phyloP scores from a whole-genome alignment of 768 basidiomycete genomes.

The Neoboletus magnificus region DNA sequence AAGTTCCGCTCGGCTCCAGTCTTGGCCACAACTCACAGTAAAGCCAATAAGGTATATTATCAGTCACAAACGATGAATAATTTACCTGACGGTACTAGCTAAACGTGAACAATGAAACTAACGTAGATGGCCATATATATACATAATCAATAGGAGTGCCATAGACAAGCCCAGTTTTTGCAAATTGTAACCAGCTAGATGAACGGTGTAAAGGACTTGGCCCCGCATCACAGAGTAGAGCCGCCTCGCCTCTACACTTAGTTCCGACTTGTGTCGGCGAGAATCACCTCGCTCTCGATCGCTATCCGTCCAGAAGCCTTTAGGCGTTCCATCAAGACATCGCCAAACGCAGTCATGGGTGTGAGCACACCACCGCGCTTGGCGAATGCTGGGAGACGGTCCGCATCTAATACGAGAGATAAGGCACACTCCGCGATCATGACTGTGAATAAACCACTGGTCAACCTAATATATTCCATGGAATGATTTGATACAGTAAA shows the following conservation, averaged over 20 bases:
- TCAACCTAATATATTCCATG: not conserved
- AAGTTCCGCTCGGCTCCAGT: not conserved
- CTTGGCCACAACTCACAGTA: not conserved
- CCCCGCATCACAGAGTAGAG: not conserved
- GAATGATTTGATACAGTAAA: not conserved
- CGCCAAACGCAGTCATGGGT: constrained; percentile 78
- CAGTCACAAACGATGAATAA: not conserved
- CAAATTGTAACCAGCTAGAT: not conserved
- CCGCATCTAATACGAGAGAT: constrained; percentile 54
- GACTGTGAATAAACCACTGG: constrained; percentile 37
- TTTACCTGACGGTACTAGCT: not conserved
- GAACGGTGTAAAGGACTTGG: not conserved
- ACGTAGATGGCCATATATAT: not conserved
- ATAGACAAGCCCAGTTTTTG: not conserved
- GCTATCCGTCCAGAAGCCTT: constrained; percentile 53
- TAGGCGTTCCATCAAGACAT: constrained; percentile 67
- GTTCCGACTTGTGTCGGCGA: constrained; percentile 7
- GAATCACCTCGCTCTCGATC: constrained; percentile 50
- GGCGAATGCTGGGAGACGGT: constrained; percentile 55
- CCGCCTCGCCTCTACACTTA: constrained; percentile 2
- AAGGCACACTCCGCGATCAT: constrained; percentile 82
- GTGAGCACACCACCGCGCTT: constrained; percentile 78
- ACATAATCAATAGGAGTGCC: not conserved
- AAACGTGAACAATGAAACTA: not conserved
- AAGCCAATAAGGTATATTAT: not conserved